Base-by-base conservation (phyloP, 768 basidiomycete species). In the Mrakia blollopis region DNA sequence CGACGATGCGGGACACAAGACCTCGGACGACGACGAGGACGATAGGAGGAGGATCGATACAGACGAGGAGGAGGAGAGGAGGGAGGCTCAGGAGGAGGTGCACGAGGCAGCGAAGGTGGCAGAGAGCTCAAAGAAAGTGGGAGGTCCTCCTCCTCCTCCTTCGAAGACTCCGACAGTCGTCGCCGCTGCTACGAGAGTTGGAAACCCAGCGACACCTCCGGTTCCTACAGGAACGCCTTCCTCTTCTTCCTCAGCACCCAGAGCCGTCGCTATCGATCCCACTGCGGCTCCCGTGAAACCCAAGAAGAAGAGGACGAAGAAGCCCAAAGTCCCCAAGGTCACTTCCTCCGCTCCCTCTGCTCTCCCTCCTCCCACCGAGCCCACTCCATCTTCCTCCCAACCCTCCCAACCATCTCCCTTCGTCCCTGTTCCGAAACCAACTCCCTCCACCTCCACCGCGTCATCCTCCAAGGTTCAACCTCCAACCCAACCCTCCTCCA, bases 291-390 rank as follows among this genome's bases (percentile, higher is more conserved):
- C 35, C 54, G 37, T 41, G 25, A 60, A 62, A 30, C 0, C 11
- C 50, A 54, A 60, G 23, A 60, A 62, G 72, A 60, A 44, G 72
- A 73, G 54, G 60, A 32, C 62, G 35, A 63, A 63, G 62, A 63
- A 63, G 62, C 62, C 62, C 6, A 63, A 63, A 37, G 62, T 25
- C 9, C 62, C 62, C n/a, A 35, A 63, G 62, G 62, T 63, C 30
- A 63, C 62, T 63, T 5, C 62, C 62, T 32, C 62, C 9, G 6
- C 62, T 21, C 18, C 30, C 23, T n/a, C 62, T 32, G 13, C 32
- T 21, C 21, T 30, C 28, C 62, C 62, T 32, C n/a, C 35, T 63
- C 32, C 57, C 28, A 10, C 25, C 57, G 25, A 63, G 37, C 62
- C 62, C 35, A 37, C 62, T 1, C n/a, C 62, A 16, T 63, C 62